phyloP scores from a whole-genome alignment of 2,329 filamentous ascomycete genomes.

The Corynespora cassiicola region DNA sequence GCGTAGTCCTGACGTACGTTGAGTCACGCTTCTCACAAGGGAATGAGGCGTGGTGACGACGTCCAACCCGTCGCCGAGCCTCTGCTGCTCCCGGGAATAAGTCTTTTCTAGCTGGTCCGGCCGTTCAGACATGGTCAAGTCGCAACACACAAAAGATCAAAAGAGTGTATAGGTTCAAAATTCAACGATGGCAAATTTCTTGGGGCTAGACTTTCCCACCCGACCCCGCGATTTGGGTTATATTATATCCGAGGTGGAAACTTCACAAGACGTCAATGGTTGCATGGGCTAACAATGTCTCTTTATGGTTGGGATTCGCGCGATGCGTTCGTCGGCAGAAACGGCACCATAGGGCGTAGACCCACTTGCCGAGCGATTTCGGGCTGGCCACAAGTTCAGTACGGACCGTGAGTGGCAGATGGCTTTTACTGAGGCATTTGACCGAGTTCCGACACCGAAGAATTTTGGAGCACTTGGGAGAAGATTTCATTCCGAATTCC shows the following conservation, averaged over 20 bases:
- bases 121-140: constrained; percentile 17
- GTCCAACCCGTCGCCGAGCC: constrained; percentile 29
- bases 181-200: constrained; percentile 2
- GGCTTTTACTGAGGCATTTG: too few relatives aligned
- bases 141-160: constrained; percentile 4
- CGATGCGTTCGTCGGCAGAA: too few relatives aligned
- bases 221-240: constrained; percentile 15
- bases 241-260: constrained; percentile 18
- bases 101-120: constrained; percentile 37
- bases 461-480: too few relatives aligned
- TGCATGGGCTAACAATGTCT: too few relatives aligned
- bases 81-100: constrained; percentile 42
- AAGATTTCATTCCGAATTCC: too few relatives aligned
- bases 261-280: too few relatives aligned
- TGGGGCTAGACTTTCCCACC: too few relatives aligned
- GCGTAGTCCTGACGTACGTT: constrained; percentile 14
- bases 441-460: too few relatives aligned
- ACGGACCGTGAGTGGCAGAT: too few relatives aligned
- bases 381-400: too few relatives aligned
- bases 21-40: constrained; percentile 33
- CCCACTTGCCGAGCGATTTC: constrained; percentile 15
- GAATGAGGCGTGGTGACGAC: constrained; percentile 32
- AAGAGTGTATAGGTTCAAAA: constrained; percentile 5
- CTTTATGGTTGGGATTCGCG: too few relatives aligned
- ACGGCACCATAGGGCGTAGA: too few relatives aligned